These are phyloP conservation scores for Aspergillus asperescens DNA, from an alignment of 495 filamentous ascomycete species.

Conservation along the genomic window DNA sequence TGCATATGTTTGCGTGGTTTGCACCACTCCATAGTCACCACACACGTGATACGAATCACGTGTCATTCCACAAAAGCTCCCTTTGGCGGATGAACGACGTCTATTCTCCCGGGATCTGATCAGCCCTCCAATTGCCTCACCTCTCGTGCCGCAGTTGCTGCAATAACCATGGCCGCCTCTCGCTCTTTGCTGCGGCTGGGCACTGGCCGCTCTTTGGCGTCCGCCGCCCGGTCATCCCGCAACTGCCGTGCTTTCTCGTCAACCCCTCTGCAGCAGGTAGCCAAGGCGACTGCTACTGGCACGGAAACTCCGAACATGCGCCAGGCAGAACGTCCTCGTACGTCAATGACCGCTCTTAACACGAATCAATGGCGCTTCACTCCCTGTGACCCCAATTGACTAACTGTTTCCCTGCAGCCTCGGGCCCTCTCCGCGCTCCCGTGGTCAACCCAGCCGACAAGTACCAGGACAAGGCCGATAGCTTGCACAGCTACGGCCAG, in stretches of 20 bases:
- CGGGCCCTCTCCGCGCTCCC: slow-evolving; percentile 65
- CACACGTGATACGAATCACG: slow-evolving; percentile 9
- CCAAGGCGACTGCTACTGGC: slow-evolving; percentile 43
- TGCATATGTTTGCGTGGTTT: slow-evolving; percentile 29
- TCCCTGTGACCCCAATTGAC: slow-evolving; percentile 8
- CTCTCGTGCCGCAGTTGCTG: slow-evolving; percentile 25
- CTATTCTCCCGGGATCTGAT: slow-evolving; percentile 19
- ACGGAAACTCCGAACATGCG: slow-evolving; percentile 60
- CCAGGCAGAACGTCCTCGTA: slow-evolving; percentile 57
- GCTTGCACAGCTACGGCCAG: slow-evolving; percentile 87
- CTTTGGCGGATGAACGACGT: slow-evolving; percentile 15
- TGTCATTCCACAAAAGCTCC: slow-evolving; percentile 30
- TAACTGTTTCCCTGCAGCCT: slow-evolving; percentile 38
- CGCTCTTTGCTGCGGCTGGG: slow-evolving; percentile 64
- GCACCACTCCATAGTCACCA: slow-evolving; percentile 25
- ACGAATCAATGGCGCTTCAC: neutral
- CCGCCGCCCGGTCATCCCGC: slow-evolving; percentile 52
- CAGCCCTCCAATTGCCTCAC: slow-evolving; percentile 13
- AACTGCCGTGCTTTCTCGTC: slow-evolving; percentile 51
- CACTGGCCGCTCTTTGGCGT: slow-evolving; percentile 55
- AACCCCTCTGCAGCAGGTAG: slow-evolving; percentile 50
- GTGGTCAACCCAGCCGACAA: slow-evolving; percentile 91
- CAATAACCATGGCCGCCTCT: slow-evolving; percentile 43
- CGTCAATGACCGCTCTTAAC: slow-evolving; percentile 19
- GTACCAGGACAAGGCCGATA: slow-evolving; percentile 74